phyloP scores from a whole-genome alignment of 164 flowering plant species.

The Kalanchoe fedtschenkoi region DNA sequence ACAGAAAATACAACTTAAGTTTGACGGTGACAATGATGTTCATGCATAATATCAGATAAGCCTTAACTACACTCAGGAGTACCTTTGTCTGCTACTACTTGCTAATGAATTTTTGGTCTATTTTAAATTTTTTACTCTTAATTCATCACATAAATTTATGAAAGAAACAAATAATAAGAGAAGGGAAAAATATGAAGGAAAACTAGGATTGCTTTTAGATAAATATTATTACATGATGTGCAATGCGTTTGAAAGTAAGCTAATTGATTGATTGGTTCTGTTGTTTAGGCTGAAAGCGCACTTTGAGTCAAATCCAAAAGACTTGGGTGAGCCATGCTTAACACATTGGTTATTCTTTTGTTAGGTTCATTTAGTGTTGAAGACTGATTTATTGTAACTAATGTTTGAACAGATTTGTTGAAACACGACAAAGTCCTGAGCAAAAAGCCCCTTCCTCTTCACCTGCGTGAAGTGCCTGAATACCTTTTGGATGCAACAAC shows the following conservation, averaged over 20 bases:
- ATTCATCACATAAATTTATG: background rate
- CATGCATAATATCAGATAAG: no score
- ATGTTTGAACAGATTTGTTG: conserved; percentile 55
- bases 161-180: background rate
- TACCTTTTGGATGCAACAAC: conserved; percentile 77
- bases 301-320: conserved; percentile 80
- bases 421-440: conserved; percentile 85
- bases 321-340: conserved; percentile 48
- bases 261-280: conserved; percentile 5
- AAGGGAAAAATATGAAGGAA: no score
- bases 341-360: background rate
- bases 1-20: background rate
- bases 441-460: conserved; percentile 66
- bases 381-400: background rate
- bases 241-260: background rate
- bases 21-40: no score
- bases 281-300: conserved; percentile 81
- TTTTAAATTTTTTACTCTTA: background rate
- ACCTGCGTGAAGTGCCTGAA: conserved; percentile 71
- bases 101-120: background rate
- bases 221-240: no score
- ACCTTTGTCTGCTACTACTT: background rate
- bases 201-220: background rate
- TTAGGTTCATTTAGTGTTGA: background rate
- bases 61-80: no score